Percentiles rank a stretch among this genome's conserved stretches.
Evolutionary conservation across 805 yeast genomes (phyloP).

Genomic region (Cyberlindnera sargentensis): DNA sequence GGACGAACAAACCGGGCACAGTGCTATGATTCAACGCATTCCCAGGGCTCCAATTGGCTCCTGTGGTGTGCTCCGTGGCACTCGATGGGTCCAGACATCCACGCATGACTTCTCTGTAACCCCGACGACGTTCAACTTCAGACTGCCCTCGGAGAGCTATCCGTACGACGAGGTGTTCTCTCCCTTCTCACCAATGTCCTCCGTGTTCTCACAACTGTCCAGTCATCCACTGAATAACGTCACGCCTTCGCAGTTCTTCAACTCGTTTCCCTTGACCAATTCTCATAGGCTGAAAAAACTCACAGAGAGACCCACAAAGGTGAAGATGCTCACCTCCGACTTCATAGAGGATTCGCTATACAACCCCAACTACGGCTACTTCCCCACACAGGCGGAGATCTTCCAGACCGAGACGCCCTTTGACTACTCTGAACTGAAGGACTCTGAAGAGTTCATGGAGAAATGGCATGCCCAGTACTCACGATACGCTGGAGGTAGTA

Average conservation of each 20-base stretch:
- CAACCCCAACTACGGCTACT: conserved; percentile 78
- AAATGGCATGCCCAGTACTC: conserved; percentile 60
- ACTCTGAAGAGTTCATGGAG: conserved; percentile 63
- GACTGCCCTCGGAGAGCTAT: conserved; percentile 13
- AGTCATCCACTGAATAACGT: conserved; percentile 12
- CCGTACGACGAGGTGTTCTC: conserved; percentile 12
- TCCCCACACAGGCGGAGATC: conserved; percentile 69
- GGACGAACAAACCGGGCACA: no score
- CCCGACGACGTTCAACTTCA: conserved; percentile 15
- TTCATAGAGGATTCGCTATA: conserved; percentile 82
- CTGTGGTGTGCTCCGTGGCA: no score
- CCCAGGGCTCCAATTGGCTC: no score
- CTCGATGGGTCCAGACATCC: background rate
- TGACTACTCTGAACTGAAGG: conserved; percentile 47
- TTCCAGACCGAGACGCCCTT: conserved; percentile 63
- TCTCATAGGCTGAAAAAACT: conserved; percentile 19
- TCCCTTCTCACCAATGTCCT: conserved; percentile 9
- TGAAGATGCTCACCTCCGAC: conserved; percentile 69
- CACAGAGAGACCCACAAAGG: conserved; percentile 45
- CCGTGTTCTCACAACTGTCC: conserved; percentile 12
- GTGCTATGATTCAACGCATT: no score
- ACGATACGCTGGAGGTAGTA: conserved; percentile 35
- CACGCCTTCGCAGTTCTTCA: conserved; percentile 15
- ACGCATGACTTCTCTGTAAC: conserved; percentile 18
- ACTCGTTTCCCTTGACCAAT: conserved; percentile 15